These are phyloP conservation scores for Puya raimondii DNA, from an alignment of 176 grass and related monocot species.

Conservation along the genomic window DNA sequence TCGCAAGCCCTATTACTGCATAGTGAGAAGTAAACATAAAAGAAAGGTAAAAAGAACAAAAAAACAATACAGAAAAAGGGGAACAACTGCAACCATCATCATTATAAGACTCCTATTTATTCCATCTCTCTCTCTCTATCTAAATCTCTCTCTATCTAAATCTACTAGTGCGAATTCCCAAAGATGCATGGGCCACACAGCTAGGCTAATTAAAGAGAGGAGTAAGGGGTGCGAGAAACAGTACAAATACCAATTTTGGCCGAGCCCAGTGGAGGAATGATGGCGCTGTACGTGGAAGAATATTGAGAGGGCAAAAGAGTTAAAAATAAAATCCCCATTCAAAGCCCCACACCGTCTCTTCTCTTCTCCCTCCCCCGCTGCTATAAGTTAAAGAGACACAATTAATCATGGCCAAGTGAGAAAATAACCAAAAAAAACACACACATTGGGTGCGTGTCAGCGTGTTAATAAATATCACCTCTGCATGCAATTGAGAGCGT, in stretches of 20 bases:
- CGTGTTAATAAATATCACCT: neutral
- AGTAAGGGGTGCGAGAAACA: too few relatives aligned
- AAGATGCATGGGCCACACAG: neutral
- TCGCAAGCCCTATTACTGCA: too few relatives aligned
- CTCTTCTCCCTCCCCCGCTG: neutral
- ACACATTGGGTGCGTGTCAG: neutral
- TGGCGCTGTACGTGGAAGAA: conserved; percentile 18
- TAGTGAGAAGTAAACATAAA: too few relatives aligned
- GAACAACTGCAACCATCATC: too few relatives aligned
- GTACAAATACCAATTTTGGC: neutral
- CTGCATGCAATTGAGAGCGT: neutral
- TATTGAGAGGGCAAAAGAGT: too few relatives aligned
- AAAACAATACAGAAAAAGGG: too few relatives aligned
- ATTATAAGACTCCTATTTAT: too few relatives aligned
- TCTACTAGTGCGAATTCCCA: neutral
- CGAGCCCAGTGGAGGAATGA: conserved; percentile 9
- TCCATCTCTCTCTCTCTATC: too few relatives aligned
- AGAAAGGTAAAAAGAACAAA: too few relatives aligned
- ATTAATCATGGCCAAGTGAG: conserved; percentile 18
- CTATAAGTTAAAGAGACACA: conserved; percentile 14
- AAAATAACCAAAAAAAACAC: neutral
- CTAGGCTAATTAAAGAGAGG: neutral
- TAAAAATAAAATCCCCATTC: conserved; percentile 21
- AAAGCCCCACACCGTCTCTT: conserved; percentile 9
- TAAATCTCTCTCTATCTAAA: too few relatives aligned